Evolutionary conservation across 2,329 filamentous ascomycete genomes (phyloP).

Genomic region (Aspergillus oerlinghausenensis): DNA sequence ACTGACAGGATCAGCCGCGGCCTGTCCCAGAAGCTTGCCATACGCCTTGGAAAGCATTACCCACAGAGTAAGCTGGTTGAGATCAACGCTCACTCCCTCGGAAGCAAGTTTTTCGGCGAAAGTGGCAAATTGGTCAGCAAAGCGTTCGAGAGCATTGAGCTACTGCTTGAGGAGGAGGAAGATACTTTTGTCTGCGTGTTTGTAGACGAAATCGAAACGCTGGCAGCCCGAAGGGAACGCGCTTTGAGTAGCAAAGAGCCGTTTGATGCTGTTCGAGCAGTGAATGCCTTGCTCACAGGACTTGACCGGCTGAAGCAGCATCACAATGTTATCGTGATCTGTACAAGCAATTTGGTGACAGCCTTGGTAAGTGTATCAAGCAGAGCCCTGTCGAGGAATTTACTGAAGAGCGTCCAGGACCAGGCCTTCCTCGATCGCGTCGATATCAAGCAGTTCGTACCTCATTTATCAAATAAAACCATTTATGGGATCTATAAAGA

Average conservation of each 20-base stretch:
- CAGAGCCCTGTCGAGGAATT: not conserved
- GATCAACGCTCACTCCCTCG: constrained; percentile 43
- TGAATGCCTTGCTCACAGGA: constrained; percentile 47
- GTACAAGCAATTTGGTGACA: constrained; percentile 47
- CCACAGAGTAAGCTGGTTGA: constrained; percentile 41
- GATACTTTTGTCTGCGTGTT: constrained; percentile 42
- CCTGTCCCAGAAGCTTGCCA: constrained; percentile 47
- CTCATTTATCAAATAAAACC: constrained; percentile 34
- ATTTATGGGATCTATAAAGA: constrained; percentile 47
- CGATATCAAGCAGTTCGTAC: constrained; percentile 45
- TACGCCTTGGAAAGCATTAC: constrained; percentile 42
- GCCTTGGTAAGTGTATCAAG: constrained; percentile 32
- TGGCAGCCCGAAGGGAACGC: constrained; percentile 43
- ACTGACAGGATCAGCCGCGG: constrained; percentile 29
- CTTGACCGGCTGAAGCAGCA: constrained; percentile 42
- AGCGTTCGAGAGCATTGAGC: constrained; percentile 42
- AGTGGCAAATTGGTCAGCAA: constrained; percentile 42
- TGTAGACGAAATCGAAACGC: constrained; percentile 49
- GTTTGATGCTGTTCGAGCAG: constrained; percentile 45
- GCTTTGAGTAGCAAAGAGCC: constrained; percentile 40
- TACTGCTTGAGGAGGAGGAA: constrained; percentile 33
- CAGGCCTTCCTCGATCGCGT: constrained; percentile 47
- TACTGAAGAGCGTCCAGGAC: constrained; percentile 24
- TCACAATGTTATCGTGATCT: constrained; percentile 46
- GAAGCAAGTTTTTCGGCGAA: constrained; percentile 47